Base-by-base conservation (phyloP, 306 rosid species). In the Potentilla sterilis region DNA sequence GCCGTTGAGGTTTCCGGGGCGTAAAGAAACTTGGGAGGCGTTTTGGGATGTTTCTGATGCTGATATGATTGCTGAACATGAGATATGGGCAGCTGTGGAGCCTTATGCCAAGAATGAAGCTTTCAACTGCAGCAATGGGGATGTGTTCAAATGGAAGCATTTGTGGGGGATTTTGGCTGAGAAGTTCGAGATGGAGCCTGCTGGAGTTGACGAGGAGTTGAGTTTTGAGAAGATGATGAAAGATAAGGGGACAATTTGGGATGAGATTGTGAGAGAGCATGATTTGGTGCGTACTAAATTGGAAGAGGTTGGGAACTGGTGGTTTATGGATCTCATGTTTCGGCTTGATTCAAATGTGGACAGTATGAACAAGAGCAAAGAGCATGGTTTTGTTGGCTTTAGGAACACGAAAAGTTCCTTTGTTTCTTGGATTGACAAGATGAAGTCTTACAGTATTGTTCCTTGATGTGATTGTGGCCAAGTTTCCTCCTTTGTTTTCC, bases 51-150 rank as follows among this genome's bases (percentile, higher is more conserved):
- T 64, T 38, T 87, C 92, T 1, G 92, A 89, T 70, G 95, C 89
- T 0, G 95, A 87, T 79, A 44, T 89, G 86, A 85, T 86, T 4
- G 89, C 92, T 2, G 95, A 89, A 85, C 95, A 89, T 48, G 77
- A 86, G 28, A 86, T 89, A 34, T 87, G 92, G 95, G 89, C 95
- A 0, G 90, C 90, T 28, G 92, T 89, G 76, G 90, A 89, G n/a
- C 89, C 88, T 0, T 12, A 81, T 55, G 89, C 89, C 0, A 80
- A 77, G 79, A 86, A 89, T 58, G 89, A 89, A 51, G 87, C 89
- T 0, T 87, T 84, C 7, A 89, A 89, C 16, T 84, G 86, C 51
- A 82, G 76, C 74, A 89, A 89, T 3, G 96, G 92, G 2, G 90
- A 90, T 74, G 85, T 86, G 24, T 86, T 75, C 67, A 86, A 24